phyloP scores from a whole-genome alignment of 768 basidiomycete species.

The Ephemerocybe angulata region DNA sequence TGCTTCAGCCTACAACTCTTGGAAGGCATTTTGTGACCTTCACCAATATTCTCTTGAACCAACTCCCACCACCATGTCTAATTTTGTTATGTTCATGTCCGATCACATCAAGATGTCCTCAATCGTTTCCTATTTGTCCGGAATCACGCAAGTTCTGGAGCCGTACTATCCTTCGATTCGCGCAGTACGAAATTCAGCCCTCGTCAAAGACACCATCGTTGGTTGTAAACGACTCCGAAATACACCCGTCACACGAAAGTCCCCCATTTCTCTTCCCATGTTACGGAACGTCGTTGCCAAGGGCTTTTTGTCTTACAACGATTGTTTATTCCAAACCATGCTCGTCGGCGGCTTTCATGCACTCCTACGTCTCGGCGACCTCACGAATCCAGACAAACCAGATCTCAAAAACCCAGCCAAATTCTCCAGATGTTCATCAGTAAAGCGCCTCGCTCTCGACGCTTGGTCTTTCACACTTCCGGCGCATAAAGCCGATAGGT shows the following conservation, averaged over 20 bases:
- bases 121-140: background rate
- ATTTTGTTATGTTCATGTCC: too few relatives aligned
- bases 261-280: too few relatives aligned
- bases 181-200: background rate
- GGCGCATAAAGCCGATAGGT: too few relatives aligned
- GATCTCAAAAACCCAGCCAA: background rate
- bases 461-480: too few relatives aligned
- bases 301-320: background rate
- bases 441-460: too few relatives aligned
- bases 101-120: too few relatives aligned
- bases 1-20: background rate
- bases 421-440: background rate
- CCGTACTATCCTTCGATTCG: background rate
- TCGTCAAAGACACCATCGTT: background rate
- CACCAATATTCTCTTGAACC: background rate
- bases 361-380: background rate
- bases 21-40: background rate
- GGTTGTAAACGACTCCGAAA: background rate
- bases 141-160: background rate
- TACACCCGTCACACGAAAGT: too few relatives aligned
- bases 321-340: background rate
- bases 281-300: too few relatives aligned
- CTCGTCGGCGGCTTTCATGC: background rate
- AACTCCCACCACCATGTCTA: too few relatives aligned
- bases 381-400: background rate